Conservation (phyloP, 1,139 yeast genomes). For the Candida dubliniensis region DNA sequence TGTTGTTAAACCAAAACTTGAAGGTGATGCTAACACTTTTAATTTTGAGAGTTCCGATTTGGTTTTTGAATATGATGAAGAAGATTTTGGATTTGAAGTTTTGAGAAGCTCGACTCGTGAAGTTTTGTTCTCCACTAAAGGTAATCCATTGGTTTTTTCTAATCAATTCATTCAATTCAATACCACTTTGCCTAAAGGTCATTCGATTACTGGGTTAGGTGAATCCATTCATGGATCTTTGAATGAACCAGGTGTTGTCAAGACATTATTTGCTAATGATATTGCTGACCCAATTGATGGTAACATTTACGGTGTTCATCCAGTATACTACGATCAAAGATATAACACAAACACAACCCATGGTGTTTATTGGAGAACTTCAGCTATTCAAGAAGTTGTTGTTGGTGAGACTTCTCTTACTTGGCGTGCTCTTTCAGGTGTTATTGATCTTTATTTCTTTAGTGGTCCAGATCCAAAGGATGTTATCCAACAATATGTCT, state of each 20-base stretch:
- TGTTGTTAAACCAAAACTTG: slow-evolving; percentile 22
- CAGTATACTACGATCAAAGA: slow-evolving; percentile 23
- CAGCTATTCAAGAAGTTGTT: slow-evolving; percentile 23
- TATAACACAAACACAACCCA: slow-evolving; percentile 21
- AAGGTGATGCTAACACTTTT: slow-evolving; percentile 11
- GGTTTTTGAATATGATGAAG: slow-evolving; percentile 20
- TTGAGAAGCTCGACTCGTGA: slow-evolving; percentile 25
- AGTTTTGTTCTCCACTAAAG: slow-evolving; percentile 20
- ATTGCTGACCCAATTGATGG: slow-evolving; percentile 25
- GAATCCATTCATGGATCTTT: slow-evolving; percentile 31
- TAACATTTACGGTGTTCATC: slow-evolving; percentile 26
- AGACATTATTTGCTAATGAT: slow-evolving; percentile 24
- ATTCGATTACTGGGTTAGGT: slow-evolving; percentile 30
- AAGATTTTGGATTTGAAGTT: slow-evolving; percentile 26
- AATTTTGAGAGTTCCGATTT: slow-evolving; percentile 19
- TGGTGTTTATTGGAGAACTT: slow-evolving; percentile 26
- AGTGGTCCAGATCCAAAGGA: slow-evolving; percentile 32
- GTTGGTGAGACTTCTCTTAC: slow-evolving; percentile 22
- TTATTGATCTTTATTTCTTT: slow-evolving; percentile 32
- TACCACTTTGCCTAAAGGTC: slow-evolving; percentile 26
- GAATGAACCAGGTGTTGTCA: slow-evolving; percentile 28
- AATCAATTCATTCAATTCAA: slow-evolving; percentile 33
- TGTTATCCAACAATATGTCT: slow-evolving; percentile 27
- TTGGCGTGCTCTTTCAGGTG: slow-evolving; percentile 31
- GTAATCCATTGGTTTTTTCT: slow-evolving; percentile 30